phyloP scores from a whole-genome alignment of 352 stramenopile species.

The Peronospora tabacina region DNA sequence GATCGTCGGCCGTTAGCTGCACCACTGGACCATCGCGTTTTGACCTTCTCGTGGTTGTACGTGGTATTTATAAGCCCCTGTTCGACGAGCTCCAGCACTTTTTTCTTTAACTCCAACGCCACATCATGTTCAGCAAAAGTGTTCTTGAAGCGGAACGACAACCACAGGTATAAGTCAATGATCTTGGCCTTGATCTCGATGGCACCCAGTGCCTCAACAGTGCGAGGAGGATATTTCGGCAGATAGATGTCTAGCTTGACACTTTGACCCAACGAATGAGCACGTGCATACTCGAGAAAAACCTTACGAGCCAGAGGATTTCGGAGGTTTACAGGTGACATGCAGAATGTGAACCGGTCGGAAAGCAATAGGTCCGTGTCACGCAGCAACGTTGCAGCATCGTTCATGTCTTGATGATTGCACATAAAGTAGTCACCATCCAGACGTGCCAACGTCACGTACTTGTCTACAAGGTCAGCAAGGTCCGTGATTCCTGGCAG shows the following conservation, averaged over 20 bases:
- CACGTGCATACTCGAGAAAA: constrained; percentile 82
- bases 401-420: constrained; percentile 76
- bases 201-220: constrained; percentile 76
- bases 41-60: constrained; percentile 50
- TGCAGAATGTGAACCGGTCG: constrained; percentile 85
- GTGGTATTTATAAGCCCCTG: constrained; percentile 70
- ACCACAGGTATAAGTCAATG: constrained; percentile 92
- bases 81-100: constrained; percentile 63
- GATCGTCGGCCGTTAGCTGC: constrained; percentile 13
- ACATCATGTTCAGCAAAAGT: constrained; percentile 73
- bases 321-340: constrained; percentile 78
- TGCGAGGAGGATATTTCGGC: constrained; percentile 54
- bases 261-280: constrained; percentile 56
- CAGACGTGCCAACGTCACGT: constrained; percentile 78
- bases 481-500: constrained; percentile 63
- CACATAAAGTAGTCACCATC: constrained; percentile 91
- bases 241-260: constrained; percentile 82
- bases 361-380: constrained; percentile 64
- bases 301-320: constrained; percentile 68
- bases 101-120: constrained; percentile 53
- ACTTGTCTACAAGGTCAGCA: constrained; percentile 70
- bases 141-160: constrained; percentile 86
- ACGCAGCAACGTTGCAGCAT: constrained; percentile 48
- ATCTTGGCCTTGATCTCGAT: constrained; percentile 89
- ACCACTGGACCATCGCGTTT: constrained; percentile 30